Evolutionary conservation across 495 filamentous ascomycete genomes (phyloP).

Genomic region (Xylaria longipes): DNA sequence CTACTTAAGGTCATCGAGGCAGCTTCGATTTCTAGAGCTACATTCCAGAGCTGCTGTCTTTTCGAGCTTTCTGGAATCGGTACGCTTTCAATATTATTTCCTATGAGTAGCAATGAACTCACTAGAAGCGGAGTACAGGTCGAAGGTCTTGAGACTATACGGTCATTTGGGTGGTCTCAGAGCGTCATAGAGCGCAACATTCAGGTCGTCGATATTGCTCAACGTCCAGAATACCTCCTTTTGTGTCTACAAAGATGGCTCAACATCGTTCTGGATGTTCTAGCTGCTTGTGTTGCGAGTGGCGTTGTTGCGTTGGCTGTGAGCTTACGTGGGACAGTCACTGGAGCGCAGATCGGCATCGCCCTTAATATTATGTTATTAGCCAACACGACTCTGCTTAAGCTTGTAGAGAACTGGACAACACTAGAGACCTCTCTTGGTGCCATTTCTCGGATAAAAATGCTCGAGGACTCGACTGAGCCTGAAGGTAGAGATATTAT

Average conservation of each 20-base stretch:
- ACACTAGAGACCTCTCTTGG: conserved; percentile 51
- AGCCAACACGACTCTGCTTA: conserved; percentile 42
- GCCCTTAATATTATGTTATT: conserved; percentile 47
- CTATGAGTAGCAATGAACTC: too few species aligned
- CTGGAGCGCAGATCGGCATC: conserved; percentile 46
- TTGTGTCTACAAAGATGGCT: conserved; percentile 63
- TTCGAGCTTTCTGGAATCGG: conserved; percentile 56
- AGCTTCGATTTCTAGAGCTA: conserved; percentile 64
- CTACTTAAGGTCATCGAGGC: conserved; percentile 64
- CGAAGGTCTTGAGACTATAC: conserved; percentile 56
- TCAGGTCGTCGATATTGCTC: too few species aligned
- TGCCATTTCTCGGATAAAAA: conserved; percentile 61
- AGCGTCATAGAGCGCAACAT: conserved; percentile 44
- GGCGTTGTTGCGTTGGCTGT: conserved; percentile 49
- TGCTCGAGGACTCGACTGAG: too few species aligned
- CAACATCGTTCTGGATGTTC: conserved; percentile 52
- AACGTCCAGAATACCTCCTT: conserved; percentile 49
- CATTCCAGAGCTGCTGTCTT: too few species aligned
- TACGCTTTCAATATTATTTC: conserved; percentile 20
- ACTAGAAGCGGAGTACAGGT: too few species aligned
- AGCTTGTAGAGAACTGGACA: conserved; percentile 48
- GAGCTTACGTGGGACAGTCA: conserved; percentile 38
- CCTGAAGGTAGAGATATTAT: too few species aligned
- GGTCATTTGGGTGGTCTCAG: conserved; percentile 56
- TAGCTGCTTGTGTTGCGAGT: conserved; percentile 51